Base-by-base conservation (phyloP, 345 rosid species). In the Theobroma cacao region DNA sequence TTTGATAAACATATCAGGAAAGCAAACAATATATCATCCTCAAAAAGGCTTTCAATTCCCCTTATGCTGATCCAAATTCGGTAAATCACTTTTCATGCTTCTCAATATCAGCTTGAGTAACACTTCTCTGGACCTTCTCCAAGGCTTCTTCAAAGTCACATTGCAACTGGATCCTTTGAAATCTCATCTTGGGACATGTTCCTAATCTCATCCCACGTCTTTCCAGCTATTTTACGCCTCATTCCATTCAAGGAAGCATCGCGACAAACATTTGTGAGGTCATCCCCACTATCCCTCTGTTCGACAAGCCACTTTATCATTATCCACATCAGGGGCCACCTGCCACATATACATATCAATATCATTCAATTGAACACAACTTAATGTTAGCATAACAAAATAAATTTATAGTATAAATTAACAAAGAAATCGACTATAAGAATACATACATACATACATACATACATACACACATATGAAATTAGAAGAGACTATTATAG, bases 181-280 rank as follows among this genome's bases (percentile, higher is more conserved):
- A 97, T 97, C 75, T 97, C 99, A 48, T 94, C 99, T 86, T 97
- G 94, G 43, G 99, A 69, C 99, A 97, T 97, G 88, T 91, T 97
- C 90, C 94, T 97, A 28, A 97, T 97, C 91, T 97, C 98, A 28
- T 97, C 99, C 20, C 99, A 87, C 0, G 99, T 97, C 87, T 97
- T 94, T 40, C 99, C 99, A 0, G 98, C 98, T 84, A 97, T 97
- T 85, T 97, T 97, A 53, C 98, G 98, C 86, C 99, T 93, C 99
- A 97, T 97, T 55, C 99, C 98, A 66, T 97, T 94, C 88, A 97
- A 86, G 55, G 99, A 96, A 63, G 99, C 99, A 75, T 96, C 99
- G 17, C 99, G 90, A 62, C 99, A 96, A 74, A 96, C 97, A 55
- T 94, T 97, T 2, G 99, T 94, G 75, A 97, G 96, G 88, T 97